phyloP scores from a whole-genome alignment of 1,284 basidiomycete species.

The Anthracocystis setariae region DNA sequence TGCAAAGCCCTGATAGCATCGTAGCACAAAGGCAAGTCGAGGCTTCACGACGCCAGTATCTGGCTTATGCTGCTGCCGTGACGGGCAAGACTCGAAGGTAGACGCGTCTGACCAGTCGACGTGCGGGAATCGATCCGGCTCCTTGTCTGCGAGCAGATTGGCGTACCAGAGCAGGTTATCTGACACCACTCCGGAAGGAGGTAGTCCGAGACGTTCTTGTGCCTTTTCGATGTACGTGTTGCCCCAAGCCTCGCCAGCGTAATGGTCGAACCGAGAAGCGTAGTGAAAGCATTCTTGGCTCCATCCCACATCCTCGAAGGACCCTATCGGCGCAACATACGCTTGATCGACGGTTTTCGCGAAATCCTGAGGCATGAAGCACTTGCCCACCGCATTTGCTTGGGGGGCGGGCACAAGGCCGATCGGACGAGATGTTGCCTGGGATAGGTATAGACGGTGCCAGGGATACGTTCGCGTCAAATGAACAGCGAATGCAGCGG shows the following conservation, averaged over 20 bases:
- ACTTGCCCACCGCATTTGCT: too few species aligned
- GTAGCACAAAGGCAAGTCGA: constrained; percentile 21
- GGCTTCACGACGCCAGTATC: background rate
- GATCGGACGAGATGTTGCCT: background rate
- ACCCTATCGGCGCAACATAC: constrained; percentile 7
- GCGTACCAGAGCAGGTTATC: constrained; percentile 23
- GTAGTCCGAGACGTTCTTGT: constrained; percentile 6
- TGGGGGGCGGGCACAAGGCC: too few species aligned
- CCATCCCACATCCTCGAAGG: background rate
- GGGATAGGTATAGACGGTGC: background rate
- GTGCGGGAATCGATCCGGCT: constrained; percentile 1
- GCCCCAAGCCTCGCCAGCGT: constrained; percentile 5
- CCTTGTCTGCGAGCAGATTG: constrained; percentile 19
- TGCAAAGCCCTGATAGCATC: constrained; percentile 15
- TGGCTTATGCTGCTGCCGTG: background rate
- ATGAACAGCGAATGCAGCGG: background rate
- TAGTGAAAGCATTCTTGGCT: constrained; percentile 13
- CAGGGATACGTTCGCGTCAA: background rate
- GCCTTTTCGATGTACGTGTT: constrained; percentile 20
- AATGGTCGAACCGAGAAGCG: constrained; percentile 15
- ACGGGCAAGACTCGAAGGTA: background rate
- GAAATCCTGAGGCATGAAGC: too few species aligned
- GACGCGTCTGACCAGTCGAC: constrained; percentile 9
- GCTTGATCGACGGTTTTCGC: too few species aligned
- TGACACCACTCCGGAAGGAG: background rate